A percentile compares a stretch with the other conserved stretches of the same genome.
Conservation (phyloP, 2,329 filamentous ascomycete species). For the Scedosporium apiospermum region DNA sequence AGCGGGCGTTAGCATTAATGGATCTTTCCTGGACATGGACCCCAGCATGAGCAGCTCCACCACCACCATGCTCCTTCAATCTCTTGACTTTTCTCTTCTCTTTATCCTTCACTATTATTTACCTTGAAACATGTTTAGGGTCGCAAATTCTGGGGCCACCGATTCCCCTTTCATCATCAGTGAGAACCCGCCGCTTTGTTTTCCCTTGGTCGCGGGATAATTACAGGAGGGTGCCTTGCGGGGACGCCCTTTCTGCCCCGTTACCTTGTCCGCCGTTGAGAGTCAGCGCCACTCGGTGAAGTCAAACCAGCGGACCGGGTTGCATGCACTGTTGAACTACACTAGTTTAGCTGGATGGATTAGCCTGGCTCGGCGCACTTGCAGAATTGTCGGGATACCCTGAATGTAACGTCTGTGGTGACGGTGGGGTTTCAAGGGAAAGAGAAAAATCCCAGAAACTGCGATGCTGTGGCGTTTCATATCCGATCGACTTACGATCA, state of each 20-base stretch:
- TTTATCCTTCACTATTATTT: neutral
- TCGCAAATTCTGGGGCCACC: neutral
- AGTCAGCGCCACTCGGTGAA: no score
- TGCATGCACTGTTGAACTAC: no score
- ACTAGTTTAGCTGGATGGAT: no score
- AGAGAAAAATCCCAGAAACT: neutral
- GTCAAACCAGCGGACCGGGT: no score
- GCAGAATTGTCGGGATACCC: neutral
- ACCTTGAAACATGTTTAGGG: constrained; percentile 2
- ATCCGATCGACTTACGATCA: neutral
- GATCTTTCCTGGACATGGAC: neutral
- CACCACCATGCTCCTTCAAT: neutral
- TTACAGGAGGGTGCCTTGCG: neutral
- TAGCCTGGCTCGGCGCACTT: neutral
- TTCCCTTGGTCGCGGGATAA: neutral
- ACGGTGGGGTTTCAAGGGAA: neutral
- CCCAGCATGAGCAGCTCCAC: neutral
- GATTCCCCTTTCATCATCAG: neutral
- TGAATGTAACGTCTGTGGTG: neutral
- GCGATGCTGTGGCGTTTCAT: neutral
- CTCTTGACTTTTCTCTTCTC: neutral
- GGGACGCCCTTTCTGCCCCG: neutral
- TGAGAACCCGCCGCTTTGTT: neutral
- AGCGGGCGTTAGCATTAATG: neutral
- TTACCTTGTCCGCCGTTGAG: neutral